Evolutionary conservation across 192 early-diverging fungal species (phyloP), one percentile per base, ranked within the genome.

Genomic region (Coemansia sp.): DNA sequence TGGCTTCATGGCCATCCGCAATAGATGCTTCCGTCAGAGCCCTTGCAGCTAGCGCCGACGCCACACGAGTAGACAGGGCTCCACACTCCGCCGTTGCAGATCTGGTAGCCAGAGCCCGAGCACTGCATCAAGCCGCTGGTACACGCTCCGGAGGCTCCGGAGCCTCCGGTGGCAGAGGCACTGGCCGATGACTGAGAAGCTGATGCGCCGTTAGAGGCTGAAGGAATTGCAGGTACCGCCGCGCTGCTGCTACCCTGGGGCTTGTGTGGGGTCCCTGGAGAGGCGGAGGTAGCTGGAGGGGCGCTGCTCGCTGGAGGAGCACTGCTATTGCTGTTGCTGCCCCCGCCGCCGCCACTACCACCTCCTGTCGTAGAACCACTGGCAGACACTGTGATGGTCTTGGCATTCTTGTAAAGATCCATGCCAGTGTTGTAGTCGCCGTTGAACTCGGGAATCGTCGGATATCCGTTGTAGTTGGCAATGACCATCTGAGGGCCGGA

Each of bases 391-490:
- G 77, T 79, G 17, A 84, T 60, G 9, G 57, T 64, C 32, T 54
- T 67, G 15, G 65, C 61, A 20, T 58, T 39, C 11, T 59, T 65
- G 69, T 77, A 84, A 37, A 64, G 49, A 6, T 77, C 47, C n/a
- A 71, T 53, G 2, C 74, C 71, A 31, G 74, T 71, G 7, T 71
- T 60, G 39, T 80, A 80, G 71, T 74, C 17, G 68, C 64, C 68
- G 27, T 45, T 36, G 36, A 84, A 84, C 66, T 87, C 87, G 24
- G 86, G 72, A 20, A 88, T 84, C 9, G 65, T 70, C 19, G 84
- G 84, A 63, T 77, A 84, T 7, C 69, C 68, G 0, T 62, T 49
- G 56, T 79, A 66, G 64, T 79, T 79, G 22, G 77, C 77, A 60
- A 79, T 70, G 4, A 57, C 59, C 67, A 74, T 69, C 36, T 70